Percentiles rank a stretch among this genome's conserved stretches.
phyloP scores from a whole-genome alignment of 228 moss, liverwort and hornwort species.

The Sphagnum magellanicum region DNA sequence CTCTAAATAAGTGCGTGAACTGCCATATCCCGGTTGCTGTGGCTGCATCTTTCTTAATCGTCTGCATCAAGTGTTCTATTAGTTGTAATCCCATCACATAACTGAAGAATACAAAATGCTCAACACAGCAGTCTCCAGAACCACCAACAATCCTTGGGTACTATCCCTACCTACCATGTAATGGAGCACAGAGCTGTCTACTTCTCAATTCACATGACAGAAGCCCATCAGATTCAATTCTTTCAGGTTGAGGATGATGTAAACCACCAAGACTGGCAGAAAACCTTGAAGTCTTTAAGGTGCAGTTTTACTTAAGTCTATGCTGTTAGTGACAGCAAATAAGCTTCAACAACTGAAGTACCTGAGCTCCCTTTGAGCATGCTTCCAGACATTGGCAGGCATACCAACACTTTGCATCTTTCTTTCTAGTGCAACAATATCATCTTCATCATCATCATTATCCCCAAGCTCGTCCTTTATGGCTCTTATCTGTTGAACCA shows the following conservation, averaged over 20 bases:
- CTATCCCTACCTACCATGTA: too few relatives aligned
- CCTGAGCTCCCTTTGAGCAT: constrained; percentile 60
- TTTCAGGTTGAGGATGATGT: too few relatives aligned
- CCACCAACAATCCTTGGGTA: background rate
- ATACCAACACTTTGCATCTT: constrained; percentile 54
- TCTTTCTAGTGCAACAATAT: constrained; percentile 45
- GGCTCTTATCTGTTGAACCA: constrained; percentile 32
- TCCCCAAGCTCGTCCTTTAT: constrained; percentile 56
- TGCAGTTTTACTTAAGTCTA: too few relatives aligned
- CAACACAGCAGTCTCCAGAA: background rate
- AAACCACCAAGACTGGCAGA: too few relatives aligned
- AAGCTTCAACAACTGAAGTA: background rate
- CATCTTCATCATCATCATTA: constrained; percentile 61
- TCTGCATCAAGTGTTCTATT: constrained; percentile 12
- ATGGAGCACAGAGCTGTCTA: too few relatives aligned
- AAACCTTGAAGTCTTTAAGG: too few relatives aligned
- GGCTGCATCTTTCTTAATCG: constrained; percentile 65
- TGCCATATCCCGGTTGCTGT: constrained; percentile 57
- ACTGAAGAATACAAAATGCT: background rate
- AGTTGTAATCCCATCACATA: background rate
- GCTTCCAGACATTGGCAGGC: constrained; percentile 59
- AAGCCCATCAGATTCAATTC: too few relatives aligned
- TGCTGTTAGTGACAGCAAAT: too few relatives aligned
- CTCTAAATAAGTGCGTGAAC: constrained; percentile 50
- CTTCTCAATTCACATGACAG: too few relatives aligned